Evolutionary conservation across 192 early-diverging fungal species (phyloP).

Genomic region (Umbelopsis vinacea): DNA sequence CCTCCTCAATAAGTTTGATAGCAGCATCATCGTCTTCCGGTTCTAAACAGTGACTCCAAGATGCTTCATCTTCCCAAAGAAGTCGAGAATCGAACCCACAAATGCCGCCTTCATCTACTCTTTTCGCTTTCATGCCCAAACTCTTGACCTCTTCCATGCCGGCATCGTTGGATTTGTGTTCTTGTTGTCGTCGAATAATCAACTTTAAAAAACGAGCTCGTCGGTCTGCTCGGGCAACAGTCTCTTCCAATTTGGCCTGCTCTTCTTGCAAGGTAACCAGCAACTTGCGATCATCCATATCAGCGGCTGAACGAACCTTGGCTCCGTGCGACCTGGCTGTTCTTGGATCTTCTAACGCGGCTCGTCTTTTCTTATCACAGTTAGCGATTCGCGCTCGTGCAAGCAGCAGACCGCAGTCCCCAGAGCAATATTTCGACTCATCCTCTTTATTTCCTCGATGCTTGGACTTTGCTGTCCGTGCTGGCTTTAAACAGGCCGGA

Average conservation of each 20-base stretch:
- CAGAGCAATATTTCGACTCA: conserved; percentile 54
- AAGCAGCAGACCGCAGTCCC: conserved; percentile 53
- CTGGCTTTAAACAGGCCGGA: conserved; percentile 49
- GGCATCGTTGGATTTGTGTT: conserved; percentile 26
- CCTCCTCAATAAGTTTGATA: conserved; percentile 18
- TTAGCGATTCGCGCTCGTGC: conserved; percentile 48
- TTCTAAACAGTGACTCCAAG: conserved; percentile 28
- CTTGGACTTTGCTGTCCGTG: conserved; percentile 30
- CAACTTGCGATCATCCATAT: conserved; percentile 48
- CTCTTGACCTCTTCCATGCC: conserved; percentile 22
- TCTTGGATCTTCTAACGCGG: background rate
- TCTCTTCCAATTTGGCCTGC: conserved; percentile 8
- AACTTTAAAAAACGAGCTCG: conserved; percentile 25
- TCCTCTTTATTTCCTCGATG: conserved; percentile 17
- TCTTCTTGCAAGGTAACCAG: conserved; percentile 44
- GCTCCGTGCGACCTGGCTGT: conserved; percentile 15
- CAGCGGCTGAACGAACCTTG: conserved; percentile 44
- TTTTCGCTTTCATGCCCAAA: conserved; percentile 13
- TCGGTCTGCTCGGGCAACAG: conserved; percentile 15
- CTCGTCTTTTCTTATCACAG: conserved; percentile 43
- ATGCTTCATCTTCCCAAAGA: conserved; percentile 38
- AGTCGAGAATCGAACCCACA: conserved; percentile 57
- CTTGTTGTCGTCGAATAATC: conserved; percentile 3
- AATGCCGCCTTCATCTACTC: conserved; percentile 37
- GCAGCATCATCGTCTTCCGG: conserved; percentile 26